Conservation (phyloP, 805 yeast species). For the Candida awuae region DNA sequence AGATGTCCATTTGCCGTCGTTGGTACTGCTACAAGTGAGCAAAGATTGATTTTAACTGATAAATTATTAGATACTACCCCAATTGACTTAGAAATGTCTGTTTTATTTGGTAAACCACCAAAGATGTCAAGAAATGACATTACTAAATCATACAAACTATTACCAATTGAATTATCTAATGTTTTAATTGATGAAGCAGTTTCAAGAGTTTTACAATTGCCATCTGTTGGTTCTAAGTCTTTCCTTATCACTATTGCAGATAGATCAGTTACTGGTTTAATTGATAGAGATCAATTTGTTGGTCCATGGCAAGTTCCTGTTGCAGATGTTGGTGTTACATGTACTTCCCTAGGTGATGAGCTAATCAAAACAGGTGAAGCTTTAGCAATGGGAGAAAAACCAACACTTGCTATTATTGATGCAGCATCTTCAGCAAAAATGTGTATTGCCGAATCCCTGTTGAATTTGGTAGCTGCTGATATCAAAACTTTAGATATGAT, state of each 20-base stretch:
- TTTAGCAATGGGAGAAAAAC: conserved; percentile 94
- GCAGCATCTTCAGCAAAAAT: conserved; percentile 90
- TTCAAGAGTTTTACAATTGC: conserved; percentile 75
- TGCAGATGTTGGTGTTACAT: conserved; percentile 95
- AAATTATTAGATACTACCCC: conserved; percentile 72
- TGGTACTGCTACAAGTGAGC: conserved; percentile 86
- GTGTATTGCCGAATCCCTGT: conserved; percentile 89
- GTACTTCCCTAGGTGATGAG: conserved; percentile 75
- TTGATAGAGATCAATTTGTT: conserved; percentile 96
- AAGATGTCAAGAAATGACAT: conserved; percentile 75
- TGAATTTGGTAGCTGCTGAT: conserved; percentile 87
- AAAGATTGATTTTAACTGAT: conserved; percentile 76
- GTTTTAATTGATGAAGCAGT: conserved; percentile 55
- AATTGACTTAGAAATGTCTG: conserved; percentile 91
- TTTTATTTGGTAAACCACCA: conserved; percentile 95
- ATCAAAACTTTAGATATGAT: conserved; percentile 64
- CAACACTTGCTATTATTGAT: conserved; percentile 77
- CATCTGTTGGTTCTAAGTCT: conserved; percentile 90
- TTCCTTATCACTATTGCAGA: conserved; percentile 98
- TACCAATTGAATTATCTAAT: conserved; percentile 28
- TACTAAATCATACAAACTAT: conserved; percentile 50
- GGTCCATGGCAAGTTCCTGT: conserved; percentile 99
- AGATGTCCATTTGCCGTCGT: conserved; percentile 95
- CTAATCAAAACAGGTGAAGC: conserved; percentile 87
- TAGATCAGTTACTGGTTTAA: conserved; percentile 92